Evolutionary conservation across 2,329 filamentous ascomycete species (phyloP).

Genomic region (Exophiala dermatitidis): DNA sequence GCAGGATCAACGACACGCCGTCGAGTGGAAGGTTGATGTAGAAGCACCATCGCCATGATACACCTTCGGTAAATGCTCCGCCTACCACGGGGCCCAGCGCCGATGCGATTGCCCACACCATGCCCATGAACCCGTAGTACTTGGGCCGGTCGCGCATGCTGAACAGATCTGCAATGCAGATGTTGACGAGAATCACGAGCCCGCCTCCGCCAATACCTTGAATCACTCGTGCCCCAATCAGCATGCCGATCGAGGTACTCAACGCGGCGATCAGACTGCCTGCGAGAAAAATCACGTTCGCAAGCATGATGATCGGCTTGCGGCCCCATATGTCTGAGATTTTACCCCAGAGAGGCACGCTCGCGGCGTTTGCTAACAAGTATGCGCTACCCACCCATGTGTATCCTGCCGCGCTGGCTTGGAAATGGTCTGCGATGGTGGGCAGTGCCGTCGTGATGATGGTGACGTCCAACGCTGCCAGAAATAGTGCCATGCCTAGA

Average conservation of each 20-base stretch:
- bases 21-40: constrained; percentile 58
- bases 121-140: constrained; percentile 57
- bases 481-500: constrained; percentile 49
- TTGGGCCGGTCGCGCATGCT: constrained; percentile 52
- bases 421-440: constrained; percentile 38
- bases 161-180: constrained; percentile 58
- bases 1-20: constrained; percentile 51
- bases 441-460: constrained; percentile 42
- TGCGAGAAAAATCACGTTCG: constrained; percentile 56
- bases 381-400: constrained; percentile 45
- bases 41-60: constrained; percentile 40
- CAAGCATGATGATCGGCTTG: constrained; percentile 54
- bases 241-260: constrained; percentile 53
- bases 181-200: constrained; percentile 57
- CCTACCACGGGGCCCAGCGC: constrained; percentile 46
- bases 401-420: constrained; percentile 39
- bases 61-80: constrained; percentile 38
- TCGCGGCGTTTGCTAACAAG: constrained; percentile 40
- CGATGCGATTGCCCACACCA: constrained; percentile 55
- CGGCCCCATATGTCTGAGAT: constrained; percentile 61
- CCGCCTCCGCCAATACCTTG: constrained; percentile 60
- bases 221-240: constrained; percentile 54
- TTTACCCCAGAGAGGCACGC: constrained; percentile 56
- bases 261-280: constrained; percentile 56
- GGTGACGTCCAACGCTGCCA: constrained; percentile 54